Base-by-base conservation (phyloP, 192 early-diverging fungal species). In the Gryganskiella cystojenkinii region DNA sequence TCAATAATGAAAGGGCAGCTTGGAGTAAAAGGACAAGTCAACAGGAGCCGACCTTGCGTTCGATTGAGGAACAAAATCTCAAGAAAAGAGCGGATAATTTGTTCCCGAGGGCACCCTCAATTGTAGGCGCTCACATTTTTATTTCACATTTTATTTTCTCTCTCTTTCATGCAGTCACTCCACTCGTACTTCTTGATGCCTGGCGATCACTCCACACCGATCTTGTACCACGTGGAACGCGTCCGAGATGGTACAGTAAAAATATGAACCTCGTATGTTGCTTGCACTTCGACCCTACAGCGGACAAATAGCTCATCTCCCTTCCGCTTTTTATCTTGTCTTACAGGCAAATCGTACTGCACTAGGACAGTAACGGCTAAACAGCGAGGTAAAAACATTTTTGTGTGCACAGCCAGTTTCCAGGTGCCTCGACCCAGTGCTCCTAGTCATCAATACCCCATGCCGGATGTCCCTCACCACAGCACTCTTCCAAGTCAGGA, bases 121-220 rank as follows among this genome's bases (percentile, higher is more conserved):
- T 40, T 5, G 37, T 40, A 5, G 13, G 37, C 5, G 7, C 13
- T 40, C 37, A 40, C 37, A 40, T 40, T 40, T 33, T 55, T 45
- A 30, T 46, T 30, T 46, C 13, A 46, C 27, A 3, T 22, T 79
- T 37, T 57, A 40, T 52, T 11, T 56, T 9, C 17, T 25, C 19
- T 14, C 24, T 54, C 3, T 43, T 20, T 34, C 33, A 75, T 80
- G 56, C 85, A 86, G 84, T 95, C 94, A 4, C 78, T 97, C 10
- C 94, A 97, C 70, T 92, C 87, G 69, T 96, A 98, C 80, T 98
- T 98, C 71, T 68, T 98, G 28, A 74, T 94, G 4, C 84, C 94
- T 8, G 95, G 94, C 4, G 85, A 90, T 53, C 86, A 86, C 53
- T 68, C 84, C 25, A 84, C 89, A 0, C 95, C 93, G 25, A 95